These are phyloP conservation scores for Epichloe bromicola DNA, from an alignment of 2,329 filamentous ascomycete genomes.

Conservation along the genomic window DNA sequence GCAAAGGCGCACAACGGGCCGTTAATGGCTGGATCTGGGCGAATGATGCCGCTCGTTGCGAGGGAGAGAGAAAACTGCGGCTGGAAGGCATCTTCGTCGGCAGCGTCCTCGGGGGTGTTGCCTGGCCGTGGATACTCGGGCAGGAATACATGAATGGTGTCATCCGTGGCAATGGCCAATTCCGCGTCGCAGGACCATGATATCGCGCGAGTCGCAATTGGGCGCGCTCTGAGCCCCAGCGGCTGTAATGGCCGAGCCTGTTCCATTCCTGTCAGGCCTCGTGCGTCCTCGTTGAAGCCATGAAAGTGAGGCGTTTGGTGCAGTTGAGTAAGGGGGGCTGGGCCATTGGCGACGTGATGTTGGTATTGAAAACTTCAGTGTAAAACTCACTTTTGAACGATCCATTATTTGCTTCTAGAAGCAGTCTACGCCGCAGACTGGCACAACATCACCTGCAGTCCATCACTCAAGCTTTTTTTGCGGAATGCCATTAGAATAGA, in stretches of 20 bases:
- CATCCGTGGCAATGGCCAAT: conserved; percentile 42
- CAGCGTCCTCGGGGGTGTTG: conserved; percentile 14
- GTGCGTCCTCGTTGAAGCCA: neutral
- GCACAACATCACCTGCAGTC: neutral
- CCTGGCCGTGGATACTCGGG: conserved; percentile 27
- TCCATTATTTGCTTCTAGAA: neutral
- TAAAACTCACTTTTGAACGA: conserved; percentile 2
- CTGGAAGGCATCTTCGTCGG: conserved; percentile 16
- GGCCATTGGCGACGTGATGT: too few relatives aligned
- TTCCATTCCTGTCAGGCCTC: neutral
- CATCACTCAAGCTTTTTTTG: neutral
- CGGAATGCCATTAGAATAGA: too few relatives aligned
- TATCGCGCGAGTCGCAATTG: conserved; percentile 29
- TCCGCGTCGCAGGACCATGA: conserved; percentile 46
- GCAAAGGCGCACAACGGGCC: conserved; percentile 28
- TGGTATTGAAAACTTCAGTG: neutral
- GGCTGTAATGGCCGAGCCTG: conserved; percentile 35
- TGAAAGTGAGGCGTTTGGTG: too few relatives aligned
- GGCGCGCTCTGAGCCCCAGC: conserved; percentile 29
- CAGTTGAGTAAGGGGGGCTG: too few relatives aligned
- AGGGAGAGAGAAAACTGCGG: conserved; percentile 22
- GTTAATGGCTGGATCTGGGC: conserved; percentile 32
- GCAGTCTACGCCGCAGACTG: neutral
- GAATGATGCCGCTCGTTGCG: conserved; percentile 20
- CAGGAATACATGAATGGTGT: conserved; percentile 38